Percentiles rank a stretch among this genome's conserved stretches.
Conservation (phyloP, 1,139 yeast genomes). For the Blastobotrys elegans region DNA sequence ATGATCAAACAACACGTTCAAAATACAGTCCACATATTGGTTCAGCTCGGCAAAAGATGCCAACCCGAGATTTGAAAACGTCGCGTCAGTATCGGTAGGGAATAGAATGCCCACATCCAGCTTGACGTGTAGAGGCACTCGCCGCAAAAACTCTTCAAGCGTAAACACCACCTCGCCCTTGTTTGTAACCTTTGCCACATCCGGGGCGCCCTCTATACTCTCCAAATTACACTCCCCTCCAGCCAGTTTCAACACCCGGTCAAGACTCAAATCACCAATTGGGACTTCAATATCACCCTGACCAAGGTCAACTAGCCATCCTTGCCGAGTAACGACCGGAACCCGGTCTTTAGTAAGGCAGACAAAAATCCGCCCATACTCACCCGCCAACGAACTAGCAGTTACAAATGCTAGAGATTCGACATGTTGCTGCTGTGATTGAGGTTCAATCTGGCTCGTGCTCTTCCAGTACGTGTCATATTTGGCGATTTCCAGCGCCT, state of each 20-base stretch:
- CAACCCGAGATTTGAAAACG: slow-evolving; percentile 43
- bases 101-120: slow-evolving; percentile 74
- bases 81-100: slow-evolving; percentile 68
- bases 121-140: slow-evolving; percentile 55
- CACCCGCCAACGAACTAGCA: slow-evolving; percentile 84
- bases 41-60: slow-evolving; percentile 50
- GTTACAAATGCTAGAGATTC: slow-evolving; percentile 71
- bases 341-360: slow-evolving; percentile 78
- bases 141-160: slow-evolving; percentile 52
- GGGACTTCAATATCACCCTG: slow-evolving; percentile 47
- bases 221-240: slow-evolving; percentile 12
- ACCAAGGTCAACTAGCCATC: slow-evolving; percentile 42
- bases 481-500: slow-evolving; percentile 80
- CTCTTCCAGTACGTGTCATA: slow-evolving; percentile 98
- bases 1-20: slow-evolving; percentile 73
- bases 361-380: slow-evolving; percentile 64
- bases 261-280: slow-evolving; percentile 40
- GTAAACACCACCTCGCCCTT: slow-evolving; percentile 47
- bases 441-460: slow-evolving; percentile 49
- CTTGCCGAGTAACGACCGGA: slow-evolving; percentile 57
- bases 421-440: slow-evolving; percentile 19
- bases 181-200: slow-evolving; percentile 33
- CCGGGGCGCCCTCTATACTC: slow-evolving; percentile 29
- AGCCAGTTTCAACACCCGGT: slow-evolving; percentile 38
- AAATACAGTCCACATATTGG: slow-evolving; percentile 66